phyloP scores from a whole-genome alignment of 192 early-diverging fungal species.

The Kappamyces sp. region DNA sequence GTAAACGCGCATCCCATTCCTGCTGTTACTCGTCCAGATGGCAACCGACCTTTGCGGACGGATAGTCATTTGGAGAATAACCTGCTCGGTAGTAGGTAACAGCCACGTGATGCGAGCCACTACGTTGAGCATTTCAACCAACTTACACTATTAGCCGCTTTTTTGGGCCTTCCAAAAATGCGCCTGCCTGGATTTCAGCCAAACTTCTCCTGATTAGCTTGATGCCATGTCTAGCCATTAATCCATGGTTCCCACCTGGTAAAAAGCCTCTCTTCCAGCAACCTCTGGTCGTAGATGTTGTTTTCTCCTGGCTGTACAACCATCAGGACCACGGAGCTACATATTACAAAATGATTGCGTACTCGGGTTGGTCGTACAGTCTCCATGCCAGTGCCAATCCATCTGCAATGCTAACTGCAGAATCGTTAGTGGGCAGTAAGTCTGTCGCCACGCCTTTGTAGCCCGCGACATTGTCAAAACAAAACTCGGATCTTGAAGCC shows the following conservation, averaged over 20 bases:
- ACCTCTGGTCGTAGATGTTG: constrained; percentile 90
- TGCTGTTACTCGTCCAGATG: constrained; percentile 38
- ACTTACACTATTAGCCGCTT: constrained; percentile 65
- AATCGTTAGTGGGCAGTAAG: constrained; percentile 49
- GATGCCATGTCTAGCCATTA: constrained; percentile 46
- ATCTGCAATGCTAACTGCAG: constrained; percentile 63
- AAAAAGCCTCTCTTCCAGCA: constrained; percentile 74
- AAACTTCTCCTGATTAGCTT: constrained; percentile 59
- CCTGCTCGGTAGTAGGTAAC: constrained; percentile 88
- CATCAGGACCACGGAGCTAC: constrained; percentile 72
- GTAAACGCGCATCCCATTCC: constrained; percentile 87
- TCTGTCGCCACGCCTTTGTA: constrained; percentile 22
- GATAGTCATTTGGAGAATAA: constrained; percentile 85
- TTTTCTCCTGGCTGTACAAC: constrained; percentile 88
- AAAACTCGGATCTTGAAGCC: constrained; percentile 24
- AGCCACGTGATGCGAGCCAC: constrained; percentile 67
- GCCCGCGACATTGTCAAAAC: constrained; percentile 20
- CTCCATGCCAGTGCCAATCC: constrained; percentile 62
- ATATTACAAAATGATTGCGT: constrained; percentile 12
- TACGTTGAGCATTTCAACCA: constrained; percentile 22
- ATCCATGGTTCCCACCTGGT: constrained; percentile 32
- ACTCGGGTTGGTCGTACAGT: constrained; percentile 49
- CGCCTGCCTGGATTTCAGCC: constrained; percentile 61
- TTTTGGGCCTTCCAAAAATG: constrained; percentile 48
- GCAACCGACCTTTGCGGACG: constrained; percentile 17